Evolutionary conservation across 2,329 filamentous ascomycete species (phyloP).

Genomic region (Ustulina deusta): DNA sequence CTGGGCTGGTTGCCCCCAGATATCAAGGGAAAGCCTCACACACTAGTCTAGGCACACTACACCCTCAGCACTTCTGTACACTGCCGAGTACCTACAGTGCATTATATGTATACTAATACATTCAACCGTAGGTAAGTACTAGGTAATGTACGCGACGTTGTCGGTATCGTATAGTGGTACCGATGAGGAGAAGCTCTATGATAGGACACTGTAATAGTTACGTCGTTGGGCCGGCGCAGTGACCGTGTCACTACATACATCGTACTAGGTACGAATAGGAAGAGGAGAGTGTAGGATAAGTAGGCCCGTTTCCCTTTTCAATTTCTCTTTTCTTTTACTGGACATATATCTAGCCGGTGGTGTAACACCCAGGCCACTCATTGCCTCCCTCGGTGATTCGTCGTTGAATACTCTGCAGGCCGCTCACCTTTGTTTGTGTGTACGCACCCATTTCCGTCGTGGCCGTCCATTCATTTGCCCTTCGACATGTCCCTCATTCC

Average conservation of each 20-base stretch:
- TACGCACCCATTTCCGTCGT: slow-evolving; percentile 4
- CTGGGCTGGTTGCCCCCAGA: neutral
- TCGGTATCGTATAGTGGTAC: neutral
- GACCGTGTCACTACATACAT: neutral
- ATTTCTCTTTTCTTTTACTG: neutral
- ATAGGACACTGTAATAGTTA: neutral
- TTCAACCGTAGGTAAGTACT: neutral
- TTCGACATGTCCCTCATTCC: slow-evolving; percentile 30
- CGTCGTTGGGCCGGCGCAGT: neutral
- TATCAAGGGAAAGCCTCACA: neutral
- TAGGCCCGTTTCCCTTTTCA: slow-evolving; percentile 7
- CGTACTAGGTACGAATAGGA: neutral
- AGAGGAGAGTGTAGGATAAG: neutral
- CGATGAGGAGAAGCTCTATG: neutral
- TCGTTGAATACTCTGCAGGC: slow-evolving; percentile 1
- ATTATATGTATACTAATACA: neutral
- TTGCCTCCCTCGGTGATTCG: slow-evolving; percentile 12
- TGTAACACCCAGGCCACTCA: neutral
- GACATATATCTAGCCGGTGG: slow-evolving; percentile 5
- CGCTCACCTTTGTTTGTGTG: slow-evolving; percentile 8
- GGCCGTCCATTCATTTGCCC: slow-evolving; percentile 26
- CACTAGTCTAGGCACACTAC: too few species aligned
- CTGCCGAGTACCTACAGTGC: neutral
- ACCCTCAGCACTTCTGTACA: neutral
- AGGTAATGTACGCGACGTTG: neutral